Evolutionary conservation across 1,284 basidiomycete genomes (phyloP).

Genomic region (Cutaneotrichosporon arboriforme): DNA sequence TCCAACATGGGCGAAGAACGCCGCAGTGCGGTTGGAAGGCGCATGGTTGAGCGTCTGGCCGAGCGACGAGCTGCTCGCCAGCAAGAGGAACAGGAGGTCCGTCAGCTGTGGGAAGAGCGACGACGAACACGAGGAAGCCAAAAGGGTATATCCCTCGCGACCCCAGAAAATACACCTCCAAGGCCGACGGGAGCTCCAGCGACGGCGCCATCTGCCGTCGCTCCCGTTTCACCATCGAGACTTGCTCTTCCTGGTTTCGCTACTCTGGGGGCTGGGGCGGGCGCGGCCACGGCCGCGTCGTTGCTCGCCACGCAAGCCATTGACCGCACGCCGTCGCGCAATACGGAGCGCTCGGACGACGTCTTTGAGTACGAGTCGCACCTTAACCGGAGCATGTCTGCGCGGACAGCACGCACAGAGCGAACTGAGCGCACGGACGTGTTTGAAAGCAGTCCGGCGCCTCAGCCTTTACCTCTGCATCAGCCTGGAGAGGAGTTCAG

Average conservation of each 20-base stretch:
- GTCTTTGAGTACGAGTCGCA: constrained; percentile 45
- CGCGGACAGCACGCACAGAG: constrained; percentile 34
- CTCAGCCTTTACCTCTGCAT: constrained; percentile 5
- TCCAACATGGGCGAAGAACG: constrained; percentile 47
- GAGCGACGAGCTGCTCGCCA: constrained; percentile 37
- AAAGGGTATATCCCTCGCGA: not conserved
- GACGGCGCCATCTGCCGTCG: not conserved
- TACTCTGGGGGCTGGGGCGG: constrained; percentile 1
- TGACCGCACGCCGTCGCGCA: constrained; percentile 35
- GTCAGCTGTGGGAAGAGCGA: constrained; percentile 37
- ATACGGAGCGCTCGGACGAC: constrained; percentile 34
- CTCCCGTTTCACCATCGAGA: too few relatives aligned
- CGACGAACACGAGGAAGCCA: constrained; percentile 14
- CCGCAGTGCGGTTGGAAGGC: constrained; percentile 46
- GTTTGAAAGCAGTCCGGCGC: constrained; percentile 3
- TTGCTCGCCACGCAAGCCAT: not conserved
- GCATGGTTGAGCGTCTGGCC: constrained; percentile 46
- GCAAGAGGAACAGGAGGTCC: constrained; percentile 37
- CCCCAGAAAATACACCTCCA: not conserved
- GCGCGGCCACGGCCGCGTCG: not conserved
- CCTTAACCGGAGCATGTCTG: constrained; percentile 36
- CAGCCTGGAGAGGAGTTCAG: constrained; percentile 7
- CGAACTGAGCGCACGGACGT: constrained; percentile 25
- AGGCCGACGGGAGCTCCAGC: not conserved
- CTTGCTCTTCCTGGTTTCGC: not conserved